phyloP scores from a whole-genome alignment of 2,329 filamentous ascomycete species.

The Myriosclerotinia scirpicola region DNA sequence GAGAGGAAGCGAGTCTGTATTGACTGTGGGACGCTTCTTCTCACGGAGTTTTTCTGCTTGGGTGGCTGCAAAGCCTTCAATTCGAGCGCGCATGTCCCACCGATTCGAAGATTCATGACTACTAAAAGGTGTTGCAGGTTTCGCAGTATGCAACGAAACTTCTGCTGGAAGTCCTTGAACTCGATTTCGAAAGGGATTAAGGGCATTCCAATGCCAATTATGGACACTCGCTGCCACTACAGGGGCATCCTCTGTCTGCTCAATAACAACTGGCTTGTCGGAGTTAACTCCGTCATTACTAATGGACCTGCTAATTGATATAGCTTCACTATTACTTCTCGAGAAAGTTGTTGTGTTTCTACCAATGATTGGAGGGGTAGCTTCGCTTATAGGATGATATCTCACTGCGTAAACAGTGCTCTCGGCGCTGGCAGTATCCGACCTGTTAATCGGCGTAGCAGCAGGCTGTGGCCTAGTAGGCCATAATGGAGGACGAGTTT shows the following conservation, averaged over 20 bases:
- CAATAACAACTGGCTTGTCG: constrained; percentile 33
- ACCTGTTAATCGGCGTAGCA: constrained; percentile 58
- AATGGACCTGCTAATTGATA: constrained; percentile 26
- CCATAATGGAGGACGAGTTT: constrained; percentile 45
- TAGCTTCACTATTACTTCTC: constrained; percentile 34
- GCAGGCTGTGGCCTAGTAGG: constrained; percentile 55
- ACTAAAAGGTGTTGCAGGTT: constrained; percentile 26
- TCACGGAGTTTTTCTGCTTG: constrained; percentile 62
- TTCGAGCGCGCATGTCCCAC: constrained; percentile 57
- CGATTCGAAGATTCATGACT: constrained; percentile 36
- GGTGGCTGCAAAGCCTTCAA: constrained; percentile 61
- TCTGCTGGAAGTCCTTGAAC: constrained; percentile 38
- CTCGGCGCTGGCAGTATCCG: constrained; percentile 62
- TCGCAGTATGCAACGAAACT: constrained; percentile 37
- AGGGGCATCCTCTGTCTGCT: constrained; percentile 28
- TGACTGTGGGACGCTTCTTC: constrained; percentile 53
- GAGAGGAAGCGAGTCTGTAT: constrained; percentile 57
- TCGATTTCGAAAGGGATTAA: constrained; percentile 38
- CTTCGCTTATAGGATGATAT: constrained; percentile 56
- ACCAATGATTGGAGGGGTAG: constrained; percentile 30
- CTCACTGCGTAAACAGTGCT: constrained; percentile 64
- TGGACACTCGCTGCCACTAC: constrained; percentile 16
- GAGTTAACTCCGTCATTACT: constrained; percentile 20
- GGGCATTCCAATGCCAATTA: constrained; percentile 29
- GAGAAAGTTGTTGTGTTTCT: constrained; percentile 22